Evolutionary conservation across 2,329 filamentous ascomycete species (phyloP).

Genomic region (Talaromyces sp.): DNA sequence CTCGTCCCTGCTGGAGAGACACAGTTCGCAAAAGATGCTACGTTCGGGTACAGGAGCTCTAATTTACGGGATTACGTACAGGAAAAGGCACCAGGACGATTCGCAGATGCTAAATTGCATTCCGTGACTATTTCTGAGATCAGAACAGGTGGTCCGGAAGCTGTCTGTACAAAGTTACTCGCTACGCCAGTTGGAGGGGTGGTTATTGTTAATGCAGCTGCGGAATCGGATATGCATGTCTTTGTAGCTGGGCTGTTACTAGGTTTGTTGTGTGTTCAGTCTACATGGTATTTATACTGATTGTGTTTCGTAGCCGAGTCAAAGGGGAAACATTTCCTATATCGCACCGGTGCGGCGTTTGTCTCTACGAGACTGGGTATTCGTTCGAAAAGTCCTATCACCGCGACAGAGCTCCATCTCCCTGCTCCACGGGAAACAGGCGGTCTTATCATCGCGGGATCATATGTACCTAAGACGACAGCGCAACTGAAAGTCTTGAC

Average conservation of each 20-base stretch:
- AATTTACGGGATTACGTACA: slow-evolving; percentile 57
- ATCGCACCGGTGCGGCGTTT: slow-evolving; percentile 52
- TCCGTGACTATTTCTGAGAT: slow-evolving; percentile 55
- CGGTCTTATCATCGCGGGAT: slow-evolving; percentile 59
- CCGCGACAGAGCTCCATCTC: slow-evolving; percentile 48
- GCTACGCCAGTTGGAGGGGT: slow-evolving; percentile 43
- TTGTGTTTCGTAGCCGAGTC: slow-evolving; percentile 41
- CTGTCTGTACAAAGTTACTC: slow-evolving; percentile 47
- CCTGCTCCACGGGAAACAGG: slow-evolving; percentile 41
- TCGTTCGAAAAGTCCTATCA: slow-evolving; percentile 54
- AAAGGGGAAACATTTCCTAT: slow-evolving; percentile 48
- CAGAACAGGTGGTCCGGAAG: slow-evolving; percentile 48
- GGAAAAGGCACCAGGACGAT: slow-evolving; percentile 55
- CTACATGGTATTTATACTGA: too few species aligned
- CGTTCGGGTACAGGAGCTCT: slow-evolving; percentile 60
- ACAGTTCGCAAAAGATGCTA: slow-evolving; percentile 60
- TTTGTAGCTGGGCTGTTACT: slow-evolving; percentile 55
- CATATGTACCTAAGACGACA: slow-evolving; percentile 63
- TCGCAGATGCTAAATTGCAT: slow-evolving; percentile 42
- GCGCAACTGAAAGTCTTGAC: slow-evolving; percentile 54
- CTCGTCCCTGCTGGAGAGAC: slow-evolving; percentile 57
- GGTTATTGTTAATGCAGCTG: slow-evolving; percentile 57
- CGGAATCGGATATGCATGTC: slow-evolving; percentile 59
- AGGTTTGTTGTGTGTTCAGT: slow-evolving; percentile 23
- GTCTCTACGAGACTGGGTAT: slow-evolving; percentile 58